These are phyloP conservation scores for Prillingera fragicola DNA, from an alignment of 1,284 basidiomycete species.

Conservation along the genomic window DNA sequence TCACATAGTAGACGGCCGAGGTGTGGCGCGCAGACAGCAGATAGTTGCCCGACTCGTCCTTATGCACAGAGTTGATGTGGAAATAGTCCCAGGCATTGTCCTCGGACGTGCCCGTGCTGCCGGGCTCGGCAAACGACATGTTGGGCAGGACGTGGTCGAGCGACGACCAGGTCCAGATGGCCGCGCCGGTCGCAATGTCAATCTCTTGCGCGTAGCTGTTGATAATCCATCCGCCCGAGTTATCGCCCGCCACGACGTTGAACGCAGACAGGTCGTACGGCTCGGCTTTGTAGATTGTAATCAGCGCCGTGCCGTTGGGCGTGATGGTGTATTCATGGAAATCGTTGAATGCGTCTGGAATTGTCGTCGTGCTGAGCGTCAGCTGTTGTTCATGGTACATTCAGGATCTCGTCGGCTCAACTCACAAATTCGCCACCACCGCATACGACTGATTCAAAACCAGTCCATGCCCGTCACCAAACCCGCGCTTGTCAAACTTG, in stretches of 20 bases:
- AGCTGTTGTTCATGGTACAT: no score
- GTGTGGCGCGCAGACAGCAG: conserved; percentile 32
- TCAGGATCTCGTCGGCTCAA: neutral
- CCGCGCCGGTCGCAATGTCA: conserved; percentile 26
- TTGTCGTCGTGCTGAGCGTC: no score
- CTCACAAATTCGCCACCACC: conserved; percentile 22
- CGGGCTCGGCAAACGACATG: conserved; percentile 22
- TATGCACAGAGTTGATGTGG: conserved; percentile 37
- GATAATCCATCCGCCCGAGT: conserved; percentile 26
- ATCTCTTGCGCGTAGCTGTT: conserved; percentile 33
- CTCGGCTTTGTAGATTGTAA: conserved; percentile 23
- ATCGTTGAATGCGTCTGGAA: conserved; percentile 12
- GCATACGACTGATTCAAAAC: conserved; percentile 26
- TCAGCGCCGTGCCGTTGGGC: conserved; percentile 30
- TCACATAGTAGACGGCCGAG: conserved; percentile 34
- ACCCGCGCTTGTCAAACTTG: conserved; percentile 19
- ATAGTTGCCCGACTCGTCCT: conserved; percentile 34
- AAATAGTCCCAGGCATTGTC: conserved; percentile 24
- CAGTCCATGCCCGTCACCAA: conserved; percentile 17
- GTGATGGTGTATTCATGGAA: conserved; percentile 33
- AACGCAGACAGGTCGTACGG: conserved; percentile 22
- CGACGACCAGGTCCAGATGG: conserved; percentile 28
- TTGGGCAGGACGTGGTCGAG: conserved; percentile 26
- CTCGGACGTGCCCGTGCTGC: conserved; percentile 15
- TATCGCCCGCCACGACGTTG: conserved; percentile 13